These are phyloP conservation scores for Colletotrichum sidae DNA, from an alignment of 2,329 filamentous ascomycete species.

Conservation along the genomic window DNA sequence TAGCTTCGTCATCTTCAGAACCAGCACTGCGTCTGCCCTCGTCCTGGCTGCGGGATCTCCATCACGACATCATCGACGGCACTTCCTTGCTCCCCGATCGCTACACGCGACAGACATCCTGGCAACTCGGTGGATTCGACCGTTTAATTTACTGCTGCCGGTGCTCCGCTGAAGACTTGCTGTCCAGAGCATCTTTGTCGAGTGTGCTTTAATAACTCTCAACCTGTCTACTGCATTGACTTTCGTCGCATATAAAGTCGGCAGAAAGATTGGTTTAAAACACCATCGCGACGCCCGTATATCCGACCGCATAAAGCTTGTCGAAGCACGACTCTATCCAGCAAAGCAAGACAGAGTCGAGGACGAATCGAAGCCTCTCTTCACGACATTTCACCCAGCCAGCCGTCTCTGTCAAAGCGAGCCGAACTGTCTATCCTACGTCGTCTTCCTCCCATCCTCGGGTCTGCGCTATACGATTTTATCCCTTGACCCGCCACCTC, in stretches of 20 bases:
- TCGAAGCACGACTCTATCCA: not conserved
- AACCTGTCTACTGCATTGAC: conserved; percentile 1
- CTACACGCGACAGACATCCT: not conserved
- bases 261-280: conserved; percentile 35
- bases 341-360: not conserved
- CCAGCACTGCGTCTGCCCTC: not conserved
- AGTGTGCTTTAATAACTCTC: not conserved
- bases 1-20: not conserved
- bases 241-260: conserved; percentile 23
- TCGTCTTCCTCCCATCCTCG: conserved; percentile 15
- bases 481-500: conserved; percentile 1
- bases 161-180: conserved; percentile 2
- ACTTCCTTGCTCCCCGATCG: not conserved
- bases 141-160: not conserved
- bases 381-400: not conserved
- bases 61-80: not conserved
- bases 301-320: conserved; percentile 33
- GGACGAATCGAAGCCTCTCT: conserved; percentile 6
- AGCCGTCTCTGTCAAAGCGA: not conserved
- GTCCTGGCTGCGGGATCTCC: not conserved
- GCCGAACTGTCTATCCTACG: conserved; percentile 6
- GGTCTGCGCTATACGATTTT: conserved; percentile 14
- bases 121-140: not conserved
- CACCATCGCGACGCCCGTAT: conserved; percentile 34
- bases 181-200: not conserved